These are phyloP conservation scores for Nakazawaea holstii DNA, from an alignment of 805 yeast species.

Conservation along the genomic window DNA sequence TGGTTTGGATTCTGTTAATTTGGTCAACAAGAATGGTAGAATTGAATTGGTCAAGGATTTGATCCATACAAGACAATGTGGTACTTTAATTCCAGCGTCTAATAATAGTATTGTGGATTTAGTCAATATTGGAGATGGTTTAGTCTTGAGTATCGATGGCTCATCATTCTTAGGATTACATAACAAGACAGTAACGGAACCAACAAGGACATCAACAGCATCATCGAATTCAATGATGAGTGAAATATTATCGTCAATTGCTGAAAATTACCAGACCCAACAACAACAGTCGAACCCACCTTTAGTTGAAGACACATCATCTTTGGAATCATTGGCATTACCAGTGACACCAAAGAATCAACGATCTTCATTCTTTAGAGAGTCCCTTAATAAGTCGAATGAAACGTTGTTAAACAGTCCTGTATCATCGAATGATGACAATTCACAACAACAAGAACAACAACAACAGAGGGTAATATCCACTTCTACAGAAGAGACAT, in stretches of 20 bases:
- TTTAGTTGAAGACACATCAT: neutral
- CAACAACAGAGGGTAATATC: neutral
- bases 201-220: neutral
- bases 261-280: neutral
- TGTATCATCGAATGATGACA: neutral
- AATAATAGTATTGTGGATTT: conserved; percentile 42
- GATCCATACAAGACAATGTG: conserved; percentile 46
- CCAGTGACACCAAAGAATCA: conserved; percentile 1
- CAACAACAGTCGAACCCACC: neutral
- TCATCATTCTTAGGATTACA: conserved; percentile 56
- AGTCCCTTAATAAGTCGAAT: neutral
- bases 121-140: conserved; percentile 32
- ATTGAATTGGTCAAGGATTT: conserved; percentile 21
- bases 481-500: conserved; percentile 2
- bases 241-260: conserved; percentile 1
- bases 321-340: conserved; percentile 1
- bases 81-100: conserved; percentile 58
- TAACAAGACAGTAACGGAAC: conserved; percentile 14
- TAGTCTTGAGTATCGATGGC: conserved; percentile 48
- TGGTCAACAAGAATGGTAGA: conserved; percentile 25
- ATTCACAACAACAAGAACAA: neutral
- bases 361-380: neutral
- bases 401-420: neutral
- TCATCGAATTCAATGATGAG: conserved; percentile 1
- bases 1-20: conserved; percentile 37